Percentiles rank a stretch among this genome's conserved stretches.
Evolutionary conservation across 139 green algal genomes (phyloP).

Genomic region (Chlamydomonas schloesseri): DNA sequence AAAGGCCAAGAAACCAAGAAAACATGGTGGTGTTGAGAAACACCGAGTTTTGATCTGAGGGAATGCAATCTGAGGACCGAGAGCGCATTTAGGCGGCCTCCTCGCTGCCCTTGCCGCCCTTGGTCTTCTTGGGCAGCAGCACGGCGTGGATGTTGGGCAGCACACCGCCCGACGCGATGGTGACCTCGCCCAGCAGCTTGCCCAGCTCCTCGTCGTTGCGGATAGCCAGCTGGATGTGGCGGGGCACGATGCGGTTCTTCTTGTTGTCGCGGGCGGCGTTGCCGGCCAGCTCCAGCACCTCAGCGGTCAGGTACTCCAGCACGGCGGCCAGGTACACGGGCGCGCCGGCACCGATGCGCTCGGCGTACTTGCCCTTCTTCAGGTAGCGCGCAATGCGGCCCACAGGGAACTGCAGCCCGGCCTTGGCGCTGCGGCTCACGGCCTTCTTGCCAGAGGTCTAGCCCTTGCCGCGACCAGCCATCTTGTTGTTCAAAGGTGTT

Average conservation of each 20-base stretch:
- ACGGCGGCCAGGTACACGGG: slow-evolving; percentile 72
- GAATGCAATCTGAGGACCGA: too few species aligned
- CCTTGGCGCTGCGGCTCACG: slow-evolving; percentile 87
- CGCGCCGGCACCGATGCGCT: slow-evolving; percentile 69
- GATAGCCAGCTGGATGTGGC: slow-evolving; percentile 94
- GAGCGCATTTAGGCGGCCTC: too few species aligned
- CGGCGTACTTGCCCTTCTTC: slow-evolving; percentile 78
- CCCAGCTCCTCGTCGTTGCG: slow-evolving; percentile 95
- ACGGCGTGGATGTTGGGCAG: slow-evolving; percentile 91
- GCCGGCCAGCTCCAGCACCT: slow-evolving; percentile 89
- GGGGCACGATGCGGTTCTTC: slow-evolving; percentile 90
- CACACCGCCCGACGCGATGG: slow-evolving; percentile 86
- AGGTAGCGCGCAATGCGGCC: slow-evolving; percentile 86
- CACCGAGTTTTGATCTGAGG: too few species aligned
- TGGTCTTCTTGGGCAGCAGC: slow-evolving; percentile 85
- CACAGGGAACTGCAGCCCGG: slow-evolving; percentile 91
- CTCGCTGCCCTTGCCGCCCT: slow-evolving; percentile 49
- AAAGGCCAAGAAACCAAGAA: not conserved
- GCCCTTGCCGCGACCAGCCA: slow-evolving; percentile 27
- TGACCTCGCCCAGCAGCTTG: slow-evolving; percentile 91
- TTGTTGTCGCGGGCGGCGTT: slow-evolving; percentile 95
- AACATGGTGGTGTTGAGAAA: too few species aligned
- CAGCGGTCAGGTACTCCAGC: slow-evolving; percentile 69
- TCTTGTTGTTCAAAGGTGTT: too few species aligned
- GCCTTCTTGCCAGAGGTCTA: slow-evolving; percentile 42